Base-by-base conservation (phyloP, 1,284 basidiomycete species). In the Pseudozyma sp. region DNA sequence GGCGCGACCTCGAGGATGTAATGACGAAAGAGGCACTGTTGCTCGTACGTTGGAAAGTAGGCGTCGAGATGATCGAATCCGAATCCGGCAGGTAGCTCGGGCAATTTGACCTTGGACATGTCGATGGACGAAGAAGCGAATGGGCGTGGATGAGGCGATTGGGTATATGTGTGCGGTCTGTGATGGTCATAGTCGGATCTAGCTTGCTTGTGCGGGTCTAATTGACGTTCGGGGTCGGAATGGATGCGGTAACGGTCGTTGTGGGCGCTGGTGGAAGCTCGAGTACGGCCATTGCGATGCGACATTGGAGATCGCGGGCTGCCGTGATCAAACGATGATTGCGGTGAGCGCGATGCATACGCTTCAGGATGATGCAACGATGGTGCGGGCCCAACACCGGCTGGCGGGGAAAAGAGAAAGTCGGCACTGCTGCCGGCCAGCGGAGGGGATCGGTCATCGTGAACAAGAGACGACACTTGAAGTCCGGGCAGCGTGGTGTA, bases 61-160 rank as follows among this genome's bases (percentile, higher is more conserved):
- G 70, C 55, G n/a, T 61, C 70, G 16, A 73, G 65, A 17, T 65
- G 47, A n/a, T 68, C 70, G 48, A 73, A 73, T 30, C 65, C 70
- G 7, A 67, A 54, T 0, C 65, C 65, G n/a, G 70, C 13, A 3
- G 70, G 70, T 8, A 73, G 49, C 24, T 68, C 70, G 1, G 65
- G 56, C 3, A 68, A 33, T n/a, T 65, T 73, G 29, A 64, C 60
- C 33, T 58, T 68, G 19, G 70, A 59, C 11, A 73, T 54, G 48
- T 68, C 65, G 56, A 60, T 64, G 16, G 60, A 51, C 7, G 63
- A 55, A 5, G 61, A 44, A 7, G 46, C 49, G 24, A 59, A 56
- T 6, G 68, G 43, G 35, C 44, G 35, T 11, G 34, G 47, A 6
- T 61, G 43, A 7, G n/a, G 13, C 2, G 54, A 14, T 5, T 29